phyloP scores from a whole-genome alignment of 768 basidiomycete genomes.

The Tulasnella sp. region DNA sequence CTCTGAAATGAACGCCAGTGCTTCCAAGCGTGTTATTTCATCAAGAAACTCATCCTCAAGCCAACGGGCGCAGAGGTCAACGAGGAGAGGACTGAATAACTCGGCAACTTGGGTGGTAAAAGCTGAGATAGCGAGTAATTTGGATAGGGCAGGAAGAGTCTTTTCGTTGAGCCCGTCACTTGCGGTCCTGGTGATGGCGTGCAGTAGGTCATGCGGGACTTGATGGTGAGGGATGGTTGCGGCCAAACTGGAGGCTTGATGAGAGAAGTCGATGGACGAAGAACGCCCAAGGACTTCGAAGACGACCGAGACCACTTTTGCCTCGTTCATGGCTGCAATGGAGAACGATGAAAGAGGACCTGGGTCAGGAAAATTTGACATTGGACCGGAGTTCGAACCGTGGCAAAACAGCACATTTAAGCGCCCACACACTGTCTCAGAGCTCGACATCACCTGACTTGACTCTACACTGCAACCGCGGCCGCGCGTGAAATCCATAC shows the following conservation, averaged over 20 bases:
- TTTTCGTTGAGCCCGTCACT: neutral
- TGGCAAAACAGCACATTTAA: neutral
- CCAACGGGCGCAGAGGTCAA: constrained; percentile 78
- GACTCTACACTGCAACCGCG: too few species aligned
- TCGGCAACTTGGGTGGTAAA: constrained; percentile 52
- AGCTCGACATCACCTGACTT: neutral
- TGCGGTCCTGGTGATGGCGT: neutral
- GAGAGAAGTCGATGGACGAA: neutral
- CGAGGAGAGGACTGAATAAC: constrained; percentile 61
- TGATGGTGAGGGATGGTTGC: neutral
- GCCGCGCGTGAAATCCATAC: neutral
- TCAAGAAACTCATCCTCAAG: constrained; percentile 35
- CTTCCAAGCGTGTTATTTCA: constrained; percentile 30
- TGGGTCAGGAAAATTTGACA: neutral
- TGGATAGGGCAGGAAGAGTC: constrained; percentile 34
- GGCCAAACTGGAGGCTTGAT: neutral
- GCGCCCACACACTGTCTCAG: neutral
- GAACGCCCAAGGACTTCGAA: neutral
- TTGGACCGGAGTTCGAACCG: neutral
- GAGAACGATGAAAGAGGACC: neutral
- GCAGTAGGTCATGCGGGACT: neutral
- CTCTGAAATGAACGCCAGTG: constrained; percentile 21
- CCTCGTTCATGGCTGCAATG: neutral
- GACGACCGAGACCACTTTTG: neutral
- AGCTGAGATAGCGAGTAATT: constrained; percentile 47